These are phyloP conservation scores for Salix caprea DNA, from an alignment of 345 rosid species.

Conservation along the genomic window DNA sequence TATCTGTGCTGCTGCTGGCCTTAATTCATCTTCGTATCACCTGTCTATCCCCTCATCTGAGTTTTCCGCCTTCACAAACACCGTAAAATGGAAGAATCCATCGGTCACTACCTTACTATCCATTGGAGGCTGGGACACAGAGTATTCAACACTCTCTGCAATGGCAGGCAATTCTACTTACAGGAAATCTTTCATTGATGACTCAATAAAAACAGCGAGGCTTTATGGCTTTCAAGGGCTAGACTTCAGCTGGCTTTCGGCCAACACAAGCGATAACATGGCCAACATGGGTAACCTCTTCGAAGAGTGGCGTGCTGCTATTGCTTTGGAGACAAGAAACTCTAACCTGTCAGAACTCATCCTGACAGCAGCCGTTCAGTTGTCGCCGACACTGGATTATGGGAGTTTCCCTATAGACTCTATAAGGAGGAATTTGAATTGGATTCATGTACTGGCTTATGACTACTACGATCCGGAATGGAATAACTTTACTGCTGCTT, in stretches of 20 bases:
- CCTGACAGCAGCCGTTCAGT: constrained; percentile 6
- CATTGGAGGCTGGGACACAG: not conserved
- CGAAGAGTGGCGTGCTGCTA: constrained; percentile 26
- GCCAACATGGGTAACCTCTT: constrained; percentile 9
- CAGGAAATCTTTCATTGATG: constrained; percentile 18
- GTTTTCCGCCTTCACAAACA: no score
- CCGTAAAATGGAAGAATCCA: no score
- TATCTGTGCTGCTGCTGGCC: constrained; percentile 48
- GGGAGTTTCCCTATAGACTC: constrained; percentile 17
- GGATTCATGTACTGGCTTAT: constrained; percentile 25
- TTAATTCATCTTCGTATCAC: constrained; percentile 12
- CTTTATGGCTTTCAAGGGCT: constrained; percentile 26
- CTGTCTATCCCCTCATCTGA: no score
- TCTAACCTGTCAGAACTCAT: not conserved
- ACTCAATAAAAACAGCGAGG: constrained; percentile 21
- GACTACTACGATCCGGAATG: constrained; percentile 22
- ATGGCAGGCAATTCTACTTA: constrained; percentile 11
- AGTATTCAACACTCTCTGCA: constrained; percentile 10
- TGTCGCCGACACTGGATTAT: not conserved
- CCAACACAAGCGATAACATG: constrained; percentile 5
- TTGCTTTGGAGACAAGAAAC: constrained; percentile 15
- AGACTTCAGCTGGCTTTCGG: constrained; percentile 28
- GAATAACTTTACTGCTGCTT: constrained; percentile 19
- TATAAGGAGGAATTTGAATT: constrained; percentile 20
- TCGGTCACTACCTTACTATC: not conserved